Base-by-base conservation (phyloP, 1,284 basidiomycete species). In the Microbotryum scabiosae region DNA sequence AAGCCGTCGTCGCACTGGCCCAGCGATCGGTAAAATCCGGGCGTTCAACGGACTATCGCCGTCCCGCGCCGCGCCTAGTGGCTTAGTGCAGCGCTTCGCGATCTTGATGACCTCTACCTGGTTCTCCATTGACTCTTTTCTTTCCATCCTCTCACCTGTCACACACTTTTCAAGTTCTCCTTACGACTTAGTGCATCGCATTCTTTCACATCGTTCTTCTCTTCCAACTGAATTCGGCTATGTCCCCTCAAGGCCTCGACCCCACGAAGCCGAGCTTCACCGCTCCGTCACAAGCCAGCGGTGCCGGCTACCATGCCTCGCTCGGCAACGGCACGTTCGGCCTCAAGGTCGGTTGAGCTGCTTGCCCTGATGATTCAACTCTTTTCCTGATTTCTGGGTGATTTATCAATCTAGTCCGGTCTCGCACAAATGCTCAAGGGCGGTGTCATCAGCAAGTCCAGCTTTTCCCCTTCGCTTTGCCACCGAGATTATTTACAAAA, bases 361-460 rank as follows among this genome's bases (percentile, higher is more conserved):
- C 23, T 25, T 50, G 30, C 44, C 45, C 20, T 2, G 25, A 28
- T 30, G n/a, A 14, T 10, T 45, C 2, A 48, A 30, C 28, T 12
- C 14, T 16, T 10, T 12, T 18, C 5, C 18, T 10, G 18, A 16
- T 5, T 4, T 30, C 30, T 30, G 10, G 1, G 30, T 30, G 30
- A 30, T 9, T 30, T 30, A 2, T 9, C 30, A 30, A 30, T 10
- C 10, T 46, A 69, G 68, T 61, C 61, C 7, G 70, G 69, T 5
- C 80, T 96, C 51, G 91, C 91, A 1, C 90, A 93, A 80, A 93
- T 94, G 91, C 80, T 93, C 72, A 93, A 94, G 85, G 85, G 85
- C 65, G 91, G 90, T 69, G 90, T 94, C 65, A 93, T 93, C 60
- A 64, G 66, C 63, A 47, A 49, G 66, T 61, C 28, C 7, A 18